Conservation (phyloP, 2,329 filamentous ascomycete species). For the Talaromyces sp. region DNA sequence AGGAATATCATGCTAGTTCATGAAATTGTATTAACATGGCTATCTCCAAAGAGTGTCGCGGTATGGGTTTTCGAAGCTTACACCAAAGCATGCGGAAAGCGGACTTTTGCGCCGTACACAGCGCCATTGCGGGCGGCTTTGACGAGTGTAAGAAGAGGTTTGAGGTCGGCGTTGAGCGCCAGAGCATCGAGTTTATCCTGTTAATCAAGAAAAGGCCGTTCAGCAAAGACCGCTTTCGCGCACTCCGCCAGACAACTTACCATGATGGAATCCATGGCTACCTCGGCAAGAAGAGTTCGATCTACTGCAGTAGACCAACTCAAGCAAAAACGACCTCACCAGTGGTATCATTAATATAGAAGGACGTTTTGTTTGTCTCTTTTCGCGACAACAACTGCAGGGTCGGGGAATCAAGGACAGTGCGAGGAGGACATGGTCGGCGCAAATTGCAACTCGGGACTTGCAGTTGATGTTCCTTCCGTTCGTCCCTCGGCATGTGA, state of each 20-base stretch:
- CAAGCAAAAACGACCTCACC: not conserved
- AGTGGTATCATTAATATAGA: not conserved
- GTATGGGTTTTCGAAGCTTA: slow-evolving; percentile 30
- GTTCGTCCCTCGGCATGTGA: slow-evolving; percentile 11
- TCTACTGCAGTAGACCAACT: not conserved
- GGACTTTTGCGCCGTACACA: slow-evolving; percentile 95
- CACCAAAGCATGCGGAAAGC: slow-evolving; percentile 96
- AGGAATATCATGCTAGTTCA: slow-evolving; percentile 80
- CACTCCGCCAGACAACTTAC: not conserved
- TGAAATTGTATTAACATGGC: not conserved
- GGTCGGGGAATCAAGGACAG: not conserved
- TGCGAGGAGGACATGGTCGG: not conserved
- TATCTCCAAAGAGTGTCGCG: not conserved
- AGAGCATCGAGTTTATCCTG: slow-evolving; percentile 70
- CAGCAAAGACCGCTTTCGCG: not conserved
- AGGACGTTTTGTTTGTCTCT: not conserved
- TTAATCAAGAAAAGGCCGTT: not conserved
- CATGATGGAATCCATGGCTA: slow-evolving; percentile 11
- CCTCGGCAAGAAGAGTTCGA: not conserved
- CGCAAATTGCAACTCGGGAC: not conserved
- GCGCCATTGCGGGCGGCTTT: slow-evolving; percentile 96
- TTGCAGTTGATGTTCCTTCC: not conserved
- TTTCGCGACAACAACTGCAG: not conserved
- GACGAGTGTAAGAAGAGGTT: slow-evolving; percentile 76
- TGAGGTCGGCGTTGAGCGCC: slow-evolving; percentile 76